Evolutionary conservation across 1,284 basidiomycete species (phyloP), one percentile per base, ranked within the genome.

Genomic region (Trichosporon inkin): DNA sequence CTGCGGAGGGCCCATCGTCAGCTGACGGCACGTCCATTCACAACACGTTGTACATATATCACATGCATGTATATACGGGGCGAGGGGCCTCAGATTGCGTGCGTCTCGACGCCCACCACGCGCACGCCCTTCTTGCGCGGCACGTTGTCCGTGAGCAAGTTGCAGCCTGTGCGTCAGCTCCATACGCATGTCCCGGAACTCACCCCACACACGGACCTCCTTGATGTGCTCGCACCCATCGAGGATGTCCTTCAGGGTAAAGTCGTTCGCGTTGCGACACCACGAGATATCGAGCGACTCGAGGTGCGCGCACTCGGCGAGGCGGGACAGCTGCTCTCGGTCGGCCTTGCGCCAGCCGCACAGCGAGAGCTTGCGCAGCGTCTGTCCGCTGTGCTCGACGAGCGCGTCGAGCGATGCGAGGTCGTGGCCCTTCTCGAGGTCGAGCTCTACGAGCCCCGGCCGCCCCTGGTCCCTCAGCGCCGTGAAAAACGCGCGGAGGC

Each of bases 191-290:
- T 19, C 5, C 34, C 11, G 35, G 8, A 2, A 71, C 75, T 69
- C 62, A 77, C 77, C 78, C 78, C 78, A 79, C 0, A 79, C 77
- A 35, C 66, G 63, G 28, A 79, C 56, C 11, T 60, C 38, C 57
- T 75, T 61, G 37, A 79, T 64, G 2, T 62, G 22, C 1, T 65
- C 66, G 55, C 80, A 80, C 0, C 79, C 80, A 14, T 88, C 85
- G 64, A 92, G 73, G 68, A 92, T 78, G 19, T 78, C 82, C 74
- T 89, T 88, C 62, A 98, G 77, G 1, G 89, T 81, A 69, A 88
- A 92, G 74, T 99, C 89, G 66, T 94, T 88, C 34, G 91, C 82
- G 37, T 85, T 83, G 41, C 95, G 80, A 66, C 93, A 94, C 84
- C 91, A 99, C 1, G 92, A 88, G 6, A 96, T 75, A 70, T 99